Conservation (phyloP, 192 early-diverging fungal species). For the Podochytrium sp. region DNA sequence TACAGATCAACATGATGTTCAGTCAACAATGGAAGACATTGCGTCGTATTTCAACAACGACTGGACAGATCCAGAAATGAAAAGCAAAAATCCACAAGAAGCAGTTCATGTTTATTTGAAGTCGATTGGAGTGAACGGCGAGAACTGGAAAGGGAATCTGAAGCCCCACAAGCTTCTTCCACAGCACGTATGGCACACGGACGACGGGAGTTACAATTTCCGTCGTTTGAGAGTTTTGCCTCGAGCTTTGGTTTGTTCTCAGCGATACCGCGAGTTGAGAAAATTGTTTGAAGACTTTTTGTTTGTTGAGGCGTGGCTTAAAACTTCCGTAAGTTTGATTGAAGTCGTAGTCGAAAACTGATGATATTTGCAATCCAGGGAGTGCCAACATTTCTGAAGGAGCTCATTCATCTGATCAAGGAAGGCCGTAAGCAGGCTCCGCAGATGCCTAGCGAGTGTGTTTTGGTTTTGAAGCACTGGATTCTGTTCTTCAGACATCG, state of each 20-base stretch:
- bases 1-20: constrained; percentile 11
- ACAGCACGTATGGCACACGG: constrained; percentile 8
- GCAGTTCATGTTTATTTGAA: constrained; percentile 14
- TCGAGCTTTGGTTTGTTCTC: constrained; percentile 15
- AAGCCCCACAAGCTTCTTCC: constrained; percentile 20
- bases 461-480: constrained; percentile 12
- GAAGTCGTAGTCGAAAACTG: not conserved
- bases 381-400: constrained; percentile 11
- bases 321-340: constrained; percentile 11
- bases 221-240: constrained; percentile 24
- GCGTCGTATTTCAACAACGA: constrained; percentile 22
- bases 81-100: not conserved
- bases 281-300: constrained; percentile 30
- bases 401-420: constrained; percentile 6
- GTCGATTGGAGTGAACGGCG: constrained; percentile 15
- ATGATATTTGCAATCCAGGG: constrained; percentile 24
- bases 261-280: constrained; percentile 18
- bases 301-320: constrained; percentile 32
- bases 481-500: constrained; percentile 31
- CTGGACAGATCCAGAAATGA: constrained; percentile 15
- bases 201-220: constrained; percentile 24
- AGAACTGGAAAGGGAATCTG: constrained; percentile 29
- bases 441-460: constrained; percentile 22
- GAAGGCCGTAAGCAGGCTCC: constrained; percentile 23
- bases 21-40: constrained; percentile 26